Conservation (phyloP, 441 rosid species). For the Jatropha multifida region DNA sequence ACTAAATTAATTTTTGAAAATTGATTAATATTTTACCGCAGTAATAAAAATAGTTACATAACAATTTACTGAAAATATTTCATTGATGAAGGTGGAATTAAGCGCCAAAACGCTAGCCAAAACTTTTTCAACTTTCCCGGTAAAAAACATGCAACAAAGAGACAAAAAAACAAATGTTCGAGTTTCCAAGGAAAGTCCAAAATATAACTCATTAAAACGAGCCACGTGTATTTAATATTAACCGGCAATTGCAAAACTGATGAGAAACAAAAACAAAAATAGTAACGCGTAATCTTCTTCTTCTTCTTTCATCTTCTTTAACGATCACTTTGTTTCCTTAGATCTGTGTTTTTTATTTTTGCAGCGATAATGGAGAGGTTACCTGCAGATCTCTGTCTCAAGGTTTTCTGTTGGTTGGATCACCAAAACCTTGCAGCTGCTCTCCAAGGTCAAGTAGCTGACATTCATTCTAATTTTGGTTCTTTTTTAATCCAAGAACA, state of each 20-base stretch:
- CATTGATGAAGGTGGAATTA: no score
- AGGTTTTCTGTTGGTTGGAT: conserved; percentile 47
- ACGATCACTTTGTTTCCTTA: no score
- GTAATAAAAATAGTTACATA: no score
- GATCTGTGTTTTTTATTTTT: no score
- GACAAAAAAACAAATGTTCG: no score
- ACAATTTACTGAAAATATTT: no score
- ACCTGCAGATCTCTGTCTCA: conserved; percentile 43
- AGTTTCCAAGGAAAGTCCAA: no score
- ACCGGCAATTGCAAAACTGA: not conserved
- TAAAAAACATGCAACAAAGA: not conserved
- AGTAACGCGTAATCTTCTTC: not conserved
- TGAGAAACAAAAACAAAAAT: no score
- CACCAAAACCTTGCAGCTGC: conserved; percentile 49
- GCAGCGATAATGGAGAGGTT: conserved; percentile 37
- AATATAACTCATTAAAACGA: not conserved
- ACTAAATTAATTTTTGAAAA: no score
- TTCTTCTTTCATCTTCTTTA: not conserved
- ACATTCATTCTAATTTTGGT: not conserved
- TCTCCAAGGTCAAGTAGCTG: conserved; percentile 38
- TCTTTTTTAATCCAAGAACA: not conserved
- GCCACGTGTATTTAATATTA: not conserved
- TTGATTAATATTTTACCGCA: no score
- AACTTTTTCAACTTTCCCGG: no score
- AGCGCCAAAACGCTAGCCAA: no score